Conservation (phyloP, 169 alveolate genomes). For the Cryptosporidium baileyi region DNA sequence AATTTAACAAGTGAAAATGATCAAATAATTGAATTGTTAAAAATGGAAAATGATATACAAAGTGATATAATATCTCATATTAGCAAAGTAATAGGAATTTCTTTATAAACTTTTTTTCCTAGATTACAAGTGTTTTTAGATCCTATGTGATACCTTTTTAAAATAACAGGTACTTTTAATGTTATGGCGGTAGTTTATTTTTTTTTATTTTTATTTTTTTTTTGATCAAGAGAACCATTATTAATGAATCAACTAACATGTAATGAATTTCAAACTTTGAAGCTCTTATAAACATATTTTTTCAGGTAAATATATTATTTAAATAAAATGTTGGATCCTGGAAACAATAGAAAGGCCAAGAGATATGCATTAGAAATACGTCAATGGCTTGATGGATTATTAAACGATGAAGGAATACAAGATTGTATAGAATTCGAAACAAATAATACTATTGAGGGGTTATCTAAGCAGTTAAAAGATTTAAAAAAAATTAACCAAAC, state of each 20-base stretch:
- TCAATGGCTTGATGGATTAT: conserved; percentile 53
- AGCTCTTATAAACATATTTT: neutral
- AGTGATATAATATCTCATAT: neutral
- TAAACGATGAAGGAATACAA: conserved; percentile 14
- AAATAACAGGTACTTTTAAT: too few relatives aligned
- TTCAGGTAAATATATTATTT: neutral
- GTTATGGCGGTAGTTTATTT: too few relatives aligned
- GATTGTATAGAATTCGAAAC: conserved; percentile 51
- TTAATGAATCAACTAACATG: too few relatives aligned
- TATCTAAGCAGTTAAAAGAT: conserved; percentile 9
- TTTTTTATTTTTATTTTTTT: too few relatives aligned
- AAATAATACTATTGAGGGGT: conserved; percentile 48
- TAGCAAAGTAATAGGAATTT: neutral
- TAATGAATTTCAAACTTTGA: too few relatives aligned
- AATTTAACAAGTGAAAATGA: neutral
- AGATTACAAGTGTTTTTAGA: too few relatives aligned
- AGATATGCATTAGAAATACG: conserved; percentile 61
- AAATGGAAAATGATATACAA: neutral
- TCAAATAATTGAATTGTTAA: neutral
- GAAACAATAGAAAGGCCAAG: conserved; percentile 57
- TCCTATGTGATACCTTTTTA: too few relatives aligned
- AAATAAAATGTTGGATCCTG: conserved; percentile 7
- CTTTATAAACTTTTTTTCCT: neutral
- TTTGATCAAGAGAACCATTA: too few relatives aligned
- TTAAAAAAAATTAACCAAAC: neutral